phyloP scores from a whole-genome alignment of 192 early-diverging fungal species.

The Coemansia sp. region DNA sequence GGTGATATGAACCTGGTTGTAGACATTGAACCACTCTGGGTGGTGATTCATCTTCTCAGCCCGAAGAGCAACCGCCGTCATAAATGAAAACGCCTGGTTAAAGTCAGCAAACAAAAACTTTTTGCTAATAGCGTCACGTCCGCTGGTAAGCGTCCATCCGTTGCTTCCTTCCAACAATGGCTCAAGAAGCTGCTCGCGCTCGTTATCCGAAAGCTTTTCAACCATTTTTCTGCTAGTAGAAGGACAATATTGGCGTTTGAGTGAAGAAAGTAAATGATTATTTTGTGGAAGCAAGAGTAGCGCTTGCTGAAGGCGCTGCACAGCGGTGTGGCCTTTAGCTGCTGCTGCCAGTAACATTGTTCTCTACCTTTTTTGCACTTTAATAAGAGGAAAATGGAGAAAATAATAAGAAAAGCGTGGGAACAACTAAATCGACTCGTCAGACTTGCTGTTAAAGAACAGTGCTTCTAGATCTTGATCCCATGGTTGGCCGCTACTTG shows the following conservation, averaged over 20 bases:
- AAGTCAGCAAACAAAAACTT: slow-evolving; percentile 81
- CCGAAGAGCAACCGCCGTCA: slow-evolving; percentile 84
- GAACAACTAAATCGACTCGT: neutral
- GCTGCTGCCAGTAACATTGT: neutral
- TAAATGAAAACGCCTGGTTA: slow-evolving; percentile 89
- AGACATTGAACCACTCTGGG: slow-evolving; percentile 96
- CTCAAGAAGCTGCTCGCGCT: slow-evolving; percentile 32
- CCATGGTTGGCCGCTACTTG: slow-evolving; percentile 38
- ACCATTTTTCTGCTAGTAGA: slow-evolving; percentile 18
- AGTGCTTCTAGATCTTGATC: slow-evolving; percentile 14
- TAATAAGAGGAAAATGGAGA: neutral
- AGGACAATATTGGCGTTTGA: neutral
- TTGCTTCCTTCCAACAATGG: slow-evolving; percentile 22
- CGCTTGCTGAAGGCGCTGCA: neutral
- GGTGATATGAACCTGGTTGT: slow-evolving; percentile 87
- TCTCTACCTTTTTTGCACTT: neutral
- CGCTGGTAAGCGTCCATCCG: slow-evolving; percentile 64
- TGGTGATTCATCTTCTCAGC: slow-evolving; percentile 96
- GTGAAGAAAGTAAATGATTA: neutral
- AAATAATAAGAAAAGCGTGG: neutral
- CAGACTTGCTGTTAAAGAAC: neutral
- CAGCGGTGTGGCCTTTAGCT: neutral
- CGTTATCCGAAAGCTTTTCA: slow-evolving; percentile 18
- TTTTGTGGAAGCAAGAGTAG: neutral
- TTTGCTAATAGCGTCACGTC: slow-evolving; percentile 74